Conservation (phyloP, 495 filamentous ascomycete species). For the Thozetella sp. region DNA sequence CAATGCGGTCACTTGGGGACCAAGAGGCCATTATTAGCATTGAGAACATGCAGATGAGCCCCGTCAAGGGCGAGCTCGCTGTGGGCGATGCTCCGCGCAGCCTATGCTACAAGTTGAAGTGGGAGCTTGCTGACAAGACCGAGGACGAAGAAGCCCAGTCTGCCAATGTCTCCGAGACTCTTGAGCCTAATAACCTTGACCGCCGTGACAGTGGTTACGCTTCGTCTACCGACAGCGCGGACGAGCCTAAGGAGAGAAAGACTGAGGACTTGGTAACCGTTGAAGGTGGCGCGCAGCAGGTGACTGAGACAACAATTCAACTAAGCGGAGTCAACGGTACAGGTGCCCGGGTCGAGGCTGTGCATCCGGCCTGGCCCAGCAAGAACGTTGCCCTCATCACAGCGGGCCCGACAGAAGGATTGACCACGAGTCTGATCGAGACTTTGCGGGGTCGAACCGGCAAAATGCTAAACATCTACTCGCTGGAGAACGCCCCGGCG, state of each 20-base stretch:
- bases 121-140: slow-evolving; percentile 26
- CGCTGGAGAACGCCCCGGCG: slow-evolving; percentile 18
- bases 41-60: not conserved
- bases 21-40: not conserved
- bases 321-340: slow-evolving; percentile 7
- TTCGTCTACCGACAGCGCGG: not conserved
- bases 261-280: slow-evolving; percentile 9
- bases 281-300: not conserved
- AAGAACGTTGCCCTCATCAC: slow-evolving; percentile 38
- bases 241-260: slow-evolving; percentile 1
- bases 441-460: slow-evolving; percentile 33
- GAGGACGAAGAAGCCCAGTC: slow-evolving; percentile 16
- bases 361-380: slow-evolving; percentile 6
- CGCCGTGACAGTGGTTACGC: slow-evolving; percentile 1
- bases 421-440: slow-evolving; percentile 30
- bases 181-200: not conserved
- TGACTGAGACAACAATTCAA: not conserved
- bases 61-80: not conserved
- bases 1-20: not conserved
- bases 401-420: slow-evolving; percentile 30
- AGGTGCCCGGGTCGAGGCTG: slow-evolving; percentile 3
- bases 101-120: slow-evolving; percentile 35
- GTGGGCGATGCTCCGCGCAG: not conserved
- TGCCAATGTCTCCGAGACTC: not conserved
- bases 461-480: slow-evolving; percentile 18